Percentiles rank a stretch among this genome's conserved stretches.
phyloP scores from a whole-genome alignment of 140 eudicot genomes.

The Bidens hawaiensis region DNA sequence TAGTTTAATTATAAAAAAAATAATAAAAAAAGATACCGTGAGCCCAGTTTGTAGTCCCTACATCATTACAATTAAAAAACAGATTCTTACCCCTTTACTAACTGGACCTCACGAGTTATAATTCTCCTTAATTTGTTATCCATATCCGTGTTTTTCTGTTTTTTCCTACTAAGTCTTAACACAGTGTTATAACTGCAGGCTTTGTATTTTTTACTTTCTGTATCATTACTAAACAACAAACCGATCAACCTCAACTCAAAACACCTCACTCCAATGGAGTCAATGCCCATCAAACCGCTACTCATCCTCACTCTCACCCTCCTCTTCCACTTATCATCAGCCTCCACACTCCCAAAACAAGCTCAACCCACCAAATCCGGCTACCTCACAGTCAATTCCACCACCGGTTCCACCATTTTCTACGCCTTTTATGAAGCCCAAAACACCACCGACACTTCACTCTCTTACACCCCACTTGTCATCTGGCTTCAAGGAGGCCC shows the following conservation, averaged over 20 bases:
- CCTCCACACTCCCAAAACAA: conserved; percentile 43
- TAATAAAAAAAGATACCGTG: no score
- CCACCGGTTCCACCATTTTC: conserved; percentile 76
- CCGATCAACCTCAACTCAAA: background rate
- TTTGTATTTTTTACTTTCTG: background rate
- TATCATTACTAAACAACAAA: conserved; percentile 13
- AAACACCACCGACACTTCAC: conserved; percentile 22
- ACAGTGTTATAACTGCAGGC: no score
- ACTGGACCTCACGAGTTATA: no score
- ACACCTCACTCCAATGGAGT: conserved; percentile 33
- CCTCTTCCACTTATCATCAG: conserved; percentile 22
- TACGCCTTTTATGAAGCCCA: conserved; percentile 84
- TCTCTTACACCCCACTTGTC: conserved; percentile 62
- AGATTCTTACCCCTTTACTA: no score
- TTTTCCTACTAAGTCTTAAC: no score
- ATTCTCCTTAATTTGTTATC: no score
- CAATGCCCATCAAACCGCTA: conserved; percentile 31
- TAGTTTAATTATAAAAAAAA: no score
- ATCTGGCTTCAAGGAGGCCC: conserved; percentile 99
- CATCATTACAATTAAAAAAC: no score
- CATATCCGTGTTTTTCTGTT: no score
- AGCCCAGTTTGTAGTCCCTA: no score
- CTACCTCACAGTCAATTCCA: conserved; percentile 58
- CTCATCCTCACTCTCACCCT: conserved; percentile 23
- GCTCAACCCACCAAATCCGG: conserved; percentile 88